Evolutionary conservation across 208 protist species (phyloP).

Genomic region (Trichomonas vaginalis): DNA sequence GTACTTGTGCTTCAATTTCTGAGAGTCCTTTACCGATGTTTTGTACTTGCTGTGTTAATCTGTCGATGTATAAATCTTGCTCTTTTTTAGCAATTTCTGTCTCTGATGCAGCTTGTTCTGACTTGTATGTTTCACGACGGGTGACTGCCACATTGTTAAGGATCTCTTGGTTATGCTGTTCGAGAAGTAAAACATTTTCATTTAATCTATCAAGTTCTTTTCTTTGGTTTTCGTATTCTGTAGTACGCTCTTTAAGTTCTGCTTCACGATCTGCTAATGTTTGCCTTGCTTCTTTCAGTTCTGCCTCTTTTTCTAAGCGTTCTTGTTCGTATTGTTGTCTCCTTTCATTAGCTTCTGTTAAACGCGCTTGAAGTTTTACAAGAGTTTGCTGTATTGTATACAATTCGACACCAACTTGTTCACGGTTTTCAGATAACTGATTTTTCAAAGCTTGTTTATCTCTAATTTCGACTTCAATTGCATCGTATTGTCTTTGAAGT

Average conservation of each 20-base stretch:
- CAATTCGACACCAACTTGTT: not conserved
- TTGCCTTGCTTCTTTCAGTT: not conserved
- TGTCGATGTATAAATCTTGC: conserved; percentile 16
- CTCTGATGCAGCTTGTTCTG: not conserved
- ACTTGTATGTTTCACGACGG: conserved; percentile 10
- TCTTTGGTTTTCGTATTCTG: not conserved
- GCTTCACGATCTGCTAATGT: not conserved
- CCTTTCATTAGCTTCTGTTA: not conserved
- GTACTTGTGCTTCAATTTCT: not conserved
- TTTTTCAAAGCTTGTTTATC: not conserved
- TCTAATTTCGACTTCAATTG: not conserved
- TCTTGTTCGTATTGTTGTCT: not conserved
- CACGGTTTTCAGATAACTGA: not conserved
- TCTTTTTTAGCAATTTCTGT: not conserved
- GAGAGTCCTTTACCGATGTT: not conserved
- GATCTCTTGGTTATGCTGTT: conserved; percentile 12
- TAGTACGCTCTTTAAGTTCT: not conserved
- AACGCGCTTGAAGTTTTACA: not conserved
- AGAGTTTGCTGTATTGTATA: conserved; percentile 2
- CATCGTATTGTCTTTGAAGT: not conserved
- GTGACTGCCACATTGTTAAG: not conserved
- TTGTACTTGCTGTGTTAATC: conserved; percentile 5
- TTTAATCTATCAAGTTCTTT: not conserved
- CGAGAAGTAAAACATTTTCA: not conserved
- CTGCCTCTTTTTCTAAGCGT: not conserved